Percentiles rank a stretch among this genome's conserved stretches.
Conservation (phyloP, 345 rosid genomes). For the Moricandia moricandioides region DNA sequence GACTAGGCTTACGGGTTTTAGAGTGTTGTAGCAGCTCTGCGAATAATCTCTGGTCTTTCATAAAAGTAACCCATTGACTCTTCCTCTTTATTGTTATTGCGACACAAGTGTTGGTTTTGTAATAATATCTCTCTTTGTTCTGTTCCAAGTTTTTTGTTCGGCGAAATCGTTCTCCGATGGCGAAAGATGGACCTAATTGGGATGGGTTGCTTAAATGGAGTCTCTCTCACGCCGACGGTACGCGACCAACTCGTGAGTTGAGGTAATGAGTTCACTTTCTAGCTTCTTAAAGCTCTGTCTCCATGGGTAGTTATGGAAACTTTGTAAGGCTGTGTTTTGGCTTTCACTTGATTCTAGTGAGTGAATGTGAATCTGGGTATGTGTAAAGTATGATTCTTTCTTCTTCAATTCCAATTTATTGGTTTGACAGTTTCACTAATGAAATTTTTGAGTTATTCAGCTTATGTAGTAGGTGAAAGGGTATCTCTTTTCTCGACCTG, state of each 20-base stretch:
- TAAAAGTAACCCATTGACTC: too few species aligned
- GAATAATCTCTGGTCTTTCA: background rate
- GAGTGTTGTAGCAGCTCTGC: slow-evolving; percentile 31
- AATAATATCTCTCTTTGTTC: background rate
- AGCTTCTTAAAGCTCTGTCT: background rate
- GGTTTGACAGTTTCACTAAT: background rate
- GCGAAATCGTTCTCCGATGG: slow-evolving; percentile 44
- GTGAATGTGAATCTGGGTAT: background rate
- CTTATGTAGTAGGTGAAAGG: background rate
- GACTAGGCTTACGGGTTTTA: slow-evolving; percentile 17
- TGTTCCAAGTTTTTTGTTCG: background rate
- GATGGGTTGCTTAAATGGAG: slow-evolving; percentile 96
- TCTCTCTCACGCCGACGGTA: slow-evolving; percentile 84
- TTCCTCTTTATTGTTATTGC: too few species aligned
- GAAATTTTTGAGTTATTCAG: background rate
- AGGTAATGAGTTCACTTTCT: slow-evolving; percentile 45
- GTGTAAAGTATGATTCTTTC: background rate
- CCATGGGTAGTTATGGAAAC: slow-evolving; percentile 1
- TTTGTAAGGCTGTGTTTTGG: background rate
- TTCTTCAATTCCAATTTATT: background rate
- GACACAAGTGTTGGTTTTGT: too few species aligned
- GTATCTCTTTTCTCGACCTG: background rate
- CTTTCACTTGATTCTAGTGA: background rate
- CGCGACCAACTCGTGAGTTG: slow-evolving; percentile 54
- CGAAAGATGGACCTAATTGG: slow-evolving; percentile 93